phyloP scores from a whole-genome alignment of 1,139 yeast species.

The Casaregolazyma lundiana region DNA sequence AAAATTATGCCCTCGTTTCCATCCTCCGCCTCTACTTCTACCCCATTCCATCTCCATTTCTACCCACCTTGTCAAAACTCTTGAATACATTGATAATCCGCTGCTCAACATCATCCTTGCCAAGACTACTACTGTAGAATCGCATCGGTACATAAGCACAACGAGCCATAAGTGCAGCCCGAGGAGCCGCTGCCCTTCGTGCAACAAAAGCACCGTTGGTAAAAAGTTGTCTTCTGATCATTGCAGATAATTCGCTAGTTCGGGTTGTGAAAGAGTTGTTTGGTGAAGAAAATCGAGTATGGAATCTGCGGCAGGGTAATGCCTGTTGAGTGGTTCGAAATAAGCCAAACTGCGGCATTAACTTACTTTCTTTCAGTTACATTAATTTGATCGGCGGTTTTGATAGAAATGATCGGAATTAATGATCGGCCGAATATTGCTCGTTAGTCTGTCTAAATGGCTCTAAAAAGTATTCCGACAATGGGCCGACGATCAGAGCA shows the following conservation, averaged over 20 bases:
- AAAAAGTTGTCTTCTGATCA: constrained; percentile 10
- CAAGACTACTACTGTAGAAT: constrained; percentile 57
- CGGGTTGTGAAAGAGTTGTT: too few relatives aligned
- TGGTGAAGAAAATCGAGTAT: too few relatives aligned
- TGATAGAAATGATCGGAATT: too few relatives aligned
- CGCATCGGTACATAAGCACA: constrained; percentile 27
- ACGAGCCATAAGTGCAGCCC: constrained; percentile 8
- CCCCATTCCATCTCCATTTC: constrained; percentile 3
- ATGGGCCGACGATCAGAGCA: too few relatives aligned
- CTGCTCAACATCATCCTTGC: constrained; percentile 66
- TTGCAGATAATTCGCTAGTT: not conserved
- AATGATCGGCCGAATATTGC: too few relatives aligned
- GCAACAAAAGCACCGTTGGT: constrained; percentile 6
- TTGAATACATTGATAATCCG: constrained; percentile 75
- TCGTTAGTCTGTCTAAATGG: too few relatives aligned
- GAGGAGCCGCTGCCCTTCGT: constrained; percentile 7
- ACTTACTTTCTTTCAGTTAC: too few relatives aligned
- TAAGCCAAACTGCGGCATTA: too few relatives aligned
- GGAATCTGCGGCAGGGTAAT: too few relatives aligned
- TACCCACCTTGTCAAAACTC: constrained; percentile 66
- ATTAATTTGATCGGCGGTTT: too few relatives aligned
- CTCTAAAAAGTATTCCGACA: too few relatives aligned
- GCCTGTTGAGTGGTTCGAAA: too few relatives aligned
- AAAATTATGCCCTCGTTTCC: not conserved
- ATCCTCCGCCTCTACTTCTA: not conserved